Conservation (phyloP, 768 basidiomycete genomes). For the Coprinellus micaceus region DNA sequence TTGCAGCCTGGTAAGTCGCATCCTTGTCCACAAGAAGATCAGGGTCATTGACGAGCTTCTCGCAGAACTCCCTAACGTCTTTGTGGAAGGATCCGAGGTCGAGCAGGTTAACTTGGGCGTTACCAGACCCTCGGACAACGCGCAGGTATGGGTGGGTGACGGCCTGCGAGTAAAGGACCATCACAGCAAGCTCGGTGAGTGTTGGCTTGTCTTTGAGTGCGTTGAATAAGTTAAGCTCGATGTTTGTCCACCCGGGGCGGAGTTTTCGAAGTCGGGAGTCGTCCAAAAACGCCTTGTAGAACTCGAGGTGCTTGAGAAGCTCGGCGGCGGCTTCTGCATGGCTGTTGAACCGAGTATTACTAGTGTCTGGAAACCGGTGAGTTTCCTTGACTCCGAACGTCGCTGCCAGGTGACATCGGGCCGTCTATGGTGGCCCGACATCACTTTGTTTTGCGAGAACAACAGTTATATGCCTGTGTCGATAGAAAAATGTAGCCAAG, state of each 20-base stretch:
- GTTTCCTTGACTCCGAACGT: constrained; percentile 11
- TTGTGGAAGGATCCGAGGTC: constrained; percentile 25
- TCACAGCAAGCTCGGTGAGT: constrained; percentile 24
- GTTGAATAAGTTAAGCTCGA: constrained; percentile 25
- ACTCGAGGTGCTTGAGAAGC: constrained; percentile 19
- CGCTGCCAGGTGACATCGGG: constrained; percentile 14
- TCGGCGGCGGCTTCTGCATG: constrained; percentile 24
- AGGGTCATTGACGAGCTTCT: constrained; percentile 19
- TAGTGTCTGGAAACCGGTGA: constrained; percentile 28
- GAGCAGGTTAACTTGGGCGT: constrained; percentile 16
- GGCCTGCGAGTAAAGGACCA: constrained; percentile 23
- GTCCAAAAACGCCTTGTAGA: constrained; percentile 22
- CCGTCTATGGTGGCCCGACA: too few relatives aligned
- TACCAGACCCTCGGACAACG: constrained; percentile 15
- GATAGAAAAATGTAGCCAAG: too few relatives aligned
- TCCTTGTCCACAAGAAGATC: constrained; percentile 17
- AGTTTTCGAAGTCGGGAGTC: constrained; percentile 25
- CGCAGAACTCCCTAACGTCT: constrained; percentile 14
- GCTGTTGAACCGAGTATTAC: constrained; percentile 27
- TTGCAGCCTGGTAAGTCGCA: constrained; percentile 12
- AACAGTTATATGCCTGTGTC: too few relatives aligned
- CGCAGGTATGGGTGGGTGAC: constrained; percentile 27
- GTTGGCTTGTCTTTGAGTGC: constrained; percentile 24
- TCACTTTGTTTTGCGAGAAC: too few relatives aligned
- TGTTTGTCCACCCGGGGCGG: constrained; percentile 15